Base-by-base conservation (phyloP, 164 flowering plant species). In the Chimonanthus salicifolius region DNA sequence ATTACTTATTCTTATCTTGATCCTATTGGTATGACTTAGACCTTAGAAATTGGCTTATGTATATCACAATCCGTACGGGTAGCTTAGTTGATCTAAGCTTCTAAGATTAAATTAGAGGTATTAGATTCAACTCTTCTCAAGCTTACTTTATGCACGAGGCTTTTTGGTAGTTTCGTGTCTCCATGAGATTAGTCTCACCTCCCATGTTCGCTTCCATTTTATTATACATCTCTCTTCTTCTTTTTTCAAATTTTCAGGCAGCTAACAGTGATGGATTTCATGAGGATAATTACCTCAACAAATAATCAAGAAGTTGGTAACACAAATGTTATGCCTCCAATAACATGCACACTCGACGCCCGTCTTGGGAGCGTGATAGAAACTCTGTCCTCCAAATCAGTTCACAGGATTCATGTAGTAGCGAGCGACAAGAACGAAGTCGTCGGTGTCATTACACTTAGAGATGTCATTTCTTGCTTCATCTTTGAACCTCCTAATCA, bases 381-480 rank as follows among this genome's bases (percentile, higher is more conserved):
- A 66, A 88, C n/a, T 62, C 88, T 92, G 67, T 92, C 93, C 67
- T 82, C 87, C 67, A 87, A 83, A 71, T 68, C 78, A 13, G 90
- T 94, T 74, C 95, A 94, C 78, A 83, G 97, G 83, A 81, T 91
- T 48, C 85, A 94, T 73, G 91, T 87, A 8, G 93, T 87, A 2
- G 82, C 74, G 44, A 88, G 75, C 20, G 74, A 77, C 6, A 85
- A 78, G 2, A 75, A 77, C 6, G 87, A 84, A 73, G 91, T 89
- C 6, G 67, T 77, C 16, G 99, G 97, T 1, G 92, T 92, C n/a
- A 85, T 91, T 60, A 94, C 97, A 0, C 91, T 94, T 49, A 84
- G 96, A 80, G 97, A 94, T 74, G 97, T 92, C 71, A 94, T 94
- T 66, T 90, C 99, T 44, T 90, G 97, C 84, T 94, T 92, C 79